Percentiles rank a stretch among this genome's conserved stretches.
phyloP scores from a whole-genome alignment of 495 filamentous ascomycete species.

The Cryomyces minteri region DNA sequence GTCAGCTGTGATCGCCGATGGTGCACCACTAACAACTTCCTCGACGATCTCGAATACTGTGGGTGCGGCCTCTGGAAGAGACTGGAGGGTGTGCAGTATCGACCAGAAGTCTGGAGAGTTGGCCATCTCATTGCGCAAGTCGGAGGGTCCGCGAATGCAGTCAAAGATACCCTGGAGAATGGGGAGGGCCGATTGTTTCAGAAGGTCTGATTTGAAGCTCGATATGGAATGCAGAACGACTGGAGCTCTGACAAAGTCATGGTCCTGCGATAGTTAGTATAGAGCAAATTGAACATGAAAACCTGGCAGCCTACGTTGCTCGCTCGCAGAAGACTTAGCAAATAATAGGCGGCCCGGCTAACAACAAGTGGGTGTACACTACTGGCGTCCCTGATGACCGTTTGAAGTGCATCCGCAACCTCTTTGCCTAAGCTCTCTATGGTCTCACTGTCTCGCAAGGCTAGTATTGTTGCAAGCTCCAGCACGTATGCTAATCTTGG shows the following conservation, averaged over 20 bases:
- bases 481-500: slow-evolving; percentile 74
- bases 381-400: slow-evolving; percentile 56
- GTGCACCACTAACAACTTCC: slow-evolving; percentile 39
- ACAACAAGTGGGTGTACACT: slow-evolving; percentile 65
- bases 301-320: slow-evolving; percentile 52
- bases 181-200: slow-evolving; percentile 56
- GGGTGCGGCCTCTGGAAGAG: slow-evolving; percentile 45
- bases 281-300: background rate
- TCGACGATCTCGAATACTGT: slow-evolving; percentile 73
- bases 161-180: slow-evolving; percentile 61
- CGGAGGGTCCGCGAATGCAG: slow-evolving; percentile 57
- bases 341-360: slow-evolving; percentile 70
- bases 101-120: slow-evolving; percentile 97
- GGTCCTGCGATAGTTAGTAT: slow-evolving; percentile 38
- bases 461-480: slow-evolving; percentile 73
- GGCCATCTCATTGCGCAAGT: slow-evolving; percentile 77
- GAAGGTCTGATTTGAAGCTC: slow-evolving; percentile 55
- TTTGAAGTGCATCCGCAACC: slow-evolving; percentile 62
- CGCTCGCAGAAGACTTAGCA: slow-evolving; percentile 63
- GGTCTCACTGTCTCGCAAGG: slow-evolving; percentile 56
- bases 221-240: slow-evolving; percentile 84
- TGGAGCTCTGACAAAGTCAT: slow-evolving; percentile 81
- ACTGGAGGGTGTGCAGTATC: slow-evolving; percentile 58
- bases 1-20: slow-evolving; percentile 71
- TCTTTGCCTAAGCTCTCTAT: slow-evolving; percentile 54